These are phyloP conservation scores for Alternaria consortialis DNA, from an alignment of 2,329 filamentous ascomycete species.

Conservation along the genomic window DNA sequence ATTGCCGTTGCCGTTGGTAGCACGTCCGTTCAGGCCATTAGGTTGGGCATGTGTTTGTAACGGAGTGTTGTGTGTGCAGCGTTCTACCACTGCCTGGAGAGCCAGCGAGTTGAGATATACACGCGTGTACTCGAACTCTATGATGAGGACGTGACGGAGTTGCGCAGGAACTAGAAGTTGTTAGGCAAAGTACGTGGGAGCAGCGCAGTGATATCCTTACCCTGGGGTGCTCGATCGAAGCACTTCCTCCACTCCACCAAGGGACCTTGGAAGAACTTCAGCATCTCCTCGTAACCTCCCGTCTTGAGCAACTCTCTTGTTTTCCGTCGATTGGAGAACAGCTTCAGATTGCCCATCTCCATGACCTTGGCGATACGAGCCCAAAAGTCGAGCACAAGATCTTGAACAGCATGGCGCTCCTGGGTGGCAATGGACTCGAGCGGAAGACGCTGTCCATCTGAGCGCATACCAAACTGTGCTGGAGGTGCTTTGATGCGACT, in stretches of 20 bases:
- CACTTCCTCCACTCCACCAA: constrained; percentile 81
- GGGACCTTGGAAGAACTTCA: constrained; percentile 82
- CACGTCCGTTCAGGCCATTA: constrained; percentile 31
- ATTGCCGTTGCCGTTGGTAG: constrained; percentile 40
- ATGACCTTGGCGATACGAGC: constrained; percentile 91
- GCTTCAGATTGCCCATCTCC: constrained; percentile 85
- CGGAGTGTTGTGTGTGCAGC: constrained; percentile 79
- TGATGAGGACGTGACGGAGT: constrained; percentile 80
- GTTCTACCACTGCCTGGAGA: constrained; percentile 91
- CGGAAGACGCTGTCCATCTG: constrained; percentile 49
- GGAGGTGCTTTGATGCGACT: constrained; percentile 47
- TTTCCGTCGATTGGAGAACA: constrained; percentile 87
- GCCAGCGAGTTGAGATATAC: constrained; percentile 95
- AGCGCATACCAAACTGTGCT: constrained; percentile 46
- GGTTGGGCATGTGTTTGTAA: constrained; percentile 47
- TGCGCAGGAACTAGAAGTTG: constrained; percentile 59
- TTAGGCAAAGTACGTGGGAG: constrained; percentile 25
- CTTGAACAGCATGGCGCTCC: constrained; percentile 55
- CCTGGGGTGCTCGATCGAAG: constrained; percentile 75
- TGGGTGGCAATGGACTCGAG: constrained; percentile 49
- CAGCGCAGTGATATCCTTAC: constrained; percentile 26
- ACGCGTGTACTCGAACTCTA: constrained; percentile 94
- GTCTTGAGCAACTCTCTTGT: constrained; percentile 89
- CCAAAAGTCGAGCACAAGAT: constrained; percentile 82
- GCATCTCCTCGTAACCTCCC: constrained; percentile 80